Percentiles rank a stretch among this genome's conserved stretches.
Conservation (phyloP, 805 yeast species). For the Scheffersomyces lignosus region DNA sequence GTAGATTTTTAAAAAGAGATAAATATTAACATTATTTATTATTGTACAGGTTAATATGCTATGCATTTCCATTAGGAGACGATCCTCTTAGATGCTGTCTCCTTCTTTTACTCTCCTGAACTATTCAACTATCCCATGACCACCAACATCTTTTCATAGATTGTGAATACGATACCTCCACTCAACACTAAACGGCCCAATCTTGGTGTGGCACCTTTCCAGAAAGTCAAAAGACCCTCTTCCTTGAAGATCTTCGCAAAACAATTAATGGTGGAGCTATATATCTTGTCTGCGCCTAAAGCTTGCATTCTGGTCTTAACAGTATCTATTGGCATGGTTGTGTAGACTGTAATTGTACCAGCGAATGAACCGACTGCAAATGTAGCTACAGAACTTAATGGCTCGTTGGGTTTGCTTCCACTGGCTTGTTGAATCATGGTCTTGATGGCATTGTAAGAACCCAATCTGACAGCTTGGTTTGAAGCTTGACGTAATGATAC, state of each 20-base stretch:
- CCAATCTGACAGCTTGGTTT: conserved; percentile 91
- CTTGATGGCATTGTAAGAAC: conserved; percentile 88
- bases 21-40: no score
- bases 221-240: conserved; percentile 87
- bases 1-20: no score
- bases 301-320: conserved; percentile 98
- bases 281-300: conserved; percentile 69
- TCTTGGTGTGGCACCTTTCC: conserved; percentile 99
- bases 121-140: conserved; percentile 51
- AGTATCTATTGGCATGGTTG: conserved; percentile 95
- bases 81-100: no score
- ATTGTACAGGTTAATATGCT: no score
- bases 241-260: conserved; percentile 75
- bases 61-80: no score
- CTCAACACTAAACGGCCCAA: conserved; percentile 87
- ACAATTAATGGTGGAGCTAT: conserved; percentile 78
- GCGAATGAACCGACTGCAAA: conserved; percentile 89
- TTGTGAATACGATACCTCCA: conserved; percentile 97
- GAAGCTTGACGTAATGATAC: conserved; percentile 96
- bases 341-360: conserved; percentile 84
- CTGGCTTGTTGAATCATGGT: conserved; percentile 70
- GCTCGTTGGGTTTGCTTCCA: conserved; percentile 65
- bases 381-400: conserved; percentile 75
- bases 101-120: no score
- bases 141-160: conserved; percentile 84